A percentile compares a stretch with the other conserved stretches of the same genome.
Evolutionary conservation across 768 basidiomycete genomes (phyloP).

Genomic region (Mrakia frigida): DNA sequence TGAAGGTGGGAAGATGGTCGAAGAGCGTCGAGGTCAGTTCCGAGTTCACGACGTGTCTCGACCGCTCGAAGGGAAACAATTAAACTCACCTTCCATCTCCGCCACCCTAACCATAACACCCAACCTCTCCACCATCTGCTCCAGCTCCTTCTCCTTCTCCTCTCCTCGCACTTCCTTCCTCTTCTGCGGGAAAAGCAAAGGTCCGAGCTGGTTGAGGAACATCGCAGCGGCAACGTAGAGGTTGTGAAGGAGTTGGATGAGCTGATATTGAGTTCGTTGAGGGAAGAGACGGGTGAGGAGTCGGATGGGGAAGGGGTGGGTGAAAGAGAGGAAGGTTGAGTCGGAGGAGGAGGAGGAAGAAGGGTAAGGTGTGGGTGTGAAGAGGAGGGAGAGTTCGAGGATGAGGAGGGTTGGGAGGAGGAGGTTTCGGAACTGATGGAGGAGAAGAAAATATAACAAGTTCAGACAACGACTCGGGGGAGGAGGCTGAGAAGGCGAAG

Average conservation of each 20-base stretch:
- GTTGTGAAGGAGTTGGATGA: conserved; percentile 27
- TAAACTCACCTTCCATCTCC: conserved; percentile 9
- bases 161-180: neutral
- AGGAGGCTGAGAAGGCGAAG: neutral
- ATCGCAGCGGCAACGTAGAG: neutral
- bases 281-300: conserved; percentile 22
- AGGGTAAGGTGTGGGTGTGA: conserved; percentile 13
- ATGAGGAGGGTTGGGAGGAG: conserved; percentile 24
- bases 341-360: neutral
- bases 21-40: neutral
- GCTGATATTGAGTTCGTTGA: conserved; percentile 21
- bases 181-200: conserved; percentile 1
- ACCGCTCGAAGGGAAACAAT: too few relatives aligned
- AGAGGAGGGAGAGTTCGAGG: conserved; percentile 28
- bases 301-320: neutral
- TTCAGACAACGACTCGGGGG: neutral
- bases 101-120: conserved; percentile 4
- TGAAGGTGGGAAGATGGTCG: neutral
- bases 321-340: neutral
- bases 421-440: conserved; percentile 24
- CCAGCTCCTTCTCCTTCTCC: conserved; percentile 7
- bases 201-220: conserved; percentile 27
- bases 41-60: neutral
- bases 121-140: neutral
- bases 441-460: too few relatives aligned